A percentile compares a stretch with the other conserved stretches of the same genome.
phyloP scores from a whole-genome alignment of 768 basidiomycete genomes.

The Calvatia gigantea region DNA sequence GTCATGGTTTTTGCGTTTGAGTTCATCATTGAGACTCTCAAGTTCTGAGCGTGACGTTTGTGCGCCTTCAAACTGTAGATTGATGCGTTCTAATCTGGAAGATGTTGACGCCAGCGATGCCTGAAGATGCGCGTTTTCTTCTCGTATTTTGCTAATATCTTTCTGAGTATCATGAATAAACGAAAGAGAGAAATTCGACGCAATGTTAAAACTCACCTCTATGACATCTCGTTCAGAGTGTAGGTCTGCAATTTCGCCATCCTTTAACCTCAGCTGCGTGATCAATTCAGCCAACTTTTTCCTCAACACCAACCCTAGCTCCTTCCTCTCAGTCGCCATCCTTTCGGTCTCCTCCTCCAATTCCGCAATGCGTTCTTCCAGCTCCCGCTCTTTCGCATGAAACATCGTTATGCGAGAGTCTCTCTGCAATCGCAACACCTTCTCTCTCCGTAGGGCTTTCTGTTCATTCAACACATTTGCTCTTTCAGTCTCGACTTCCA shows the following conservation, averaged over 20 bases:
- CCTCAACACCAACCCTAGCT: constrained; percentile 38
- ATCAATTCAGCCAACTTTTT: constrained; percentile 29
- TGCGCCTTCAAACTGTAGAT: constrained; percentile 56
- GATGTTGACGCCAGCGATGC: constrained; percentile 41
- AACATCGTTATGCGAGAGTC: constrained; percentile 70
- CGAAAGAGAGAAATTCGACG: background rate
- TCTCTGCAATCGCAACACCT: constrained; percentile 54
- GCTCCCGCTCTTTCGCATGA: constrained; percentile 56
- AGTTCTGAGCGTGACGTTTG: constrained; percentile 51
- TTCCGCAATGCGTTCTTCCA: constrained; percentile 50
- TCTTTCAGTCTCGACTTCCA: constrained; percentile 53
- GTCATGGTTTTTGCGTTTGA: constrained; percentile 50
- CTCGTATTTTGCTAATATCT: constrained; percentile 38
- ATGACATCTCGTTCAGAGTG: constrained; percentile 41
- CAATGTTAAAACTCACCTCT: constrained; percentile 33
- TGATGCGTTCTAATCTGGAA: constrained; percentile 54
- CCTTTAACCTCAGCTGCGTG: constrained; percentile 30
- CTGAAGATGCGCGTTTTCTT: constrained; percentile 47
- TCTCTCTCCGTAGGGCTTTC: constrained; percentile 53
- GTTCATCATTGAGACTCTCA: constrained; percentile 53
- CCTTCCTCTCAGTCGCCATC: constrained; percentile 45
- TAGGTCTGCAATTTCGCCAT: constrained; percentile 34
- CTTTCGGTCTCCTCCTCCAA: constrained; percentile 51
- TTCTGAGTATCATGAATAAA: constrained; percentile 23
- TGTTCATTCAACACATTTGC: constrained; percentile 48